Evolutionary conservation across 1,284 basidiomycete genomes (phyloP).

Genomic region (Phellopilus nigrolimitatus): DNA sequence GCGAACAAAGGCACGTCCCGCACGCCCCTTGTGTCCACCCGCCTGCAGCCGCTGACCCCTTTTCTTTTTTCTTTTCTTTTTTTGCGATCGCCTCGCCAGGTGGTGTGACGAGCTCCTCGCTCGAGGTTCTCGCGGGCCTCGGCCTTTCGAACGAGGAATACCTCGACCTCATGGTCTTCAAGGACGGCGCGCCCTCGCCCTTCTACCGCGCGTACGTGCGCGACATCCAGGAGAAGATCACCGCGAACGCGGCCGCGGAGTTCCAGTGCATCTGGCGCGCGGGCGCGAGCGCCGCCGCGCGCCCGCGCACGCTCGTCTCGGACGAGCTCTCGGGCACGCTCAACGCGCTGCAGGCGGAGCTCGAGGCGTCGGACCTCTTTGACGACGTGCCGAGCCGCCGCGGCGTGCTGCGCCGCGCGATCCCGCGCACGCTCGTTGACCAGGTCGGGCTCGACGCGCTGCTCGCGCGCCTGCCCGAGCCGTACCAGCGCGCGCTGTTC

Average conservation of each 20-base stretch:
- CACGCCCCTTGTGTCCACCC: not conserved
- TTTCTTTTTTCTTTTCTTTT: not conserved
- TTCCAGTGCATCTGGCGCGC: constrained; percentile 96
- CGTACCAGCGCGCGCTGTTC: constrained; percentile 86
- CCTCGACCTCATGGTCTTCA: constrained; percentile 90
- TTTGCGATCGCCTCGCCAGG: constrained; percentile 42
- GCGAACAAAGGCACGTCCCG: constrained; percentile 82
- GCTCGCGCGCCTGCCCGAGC: constrained; percentile 77
- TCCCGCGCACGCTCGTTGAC: constrained; percentile 86
- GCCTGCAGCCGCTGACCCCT: not conserved
- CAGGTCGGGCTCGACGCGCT: constrained; percentile 82
- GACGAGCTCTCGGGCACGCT: constrained; percentile 88
- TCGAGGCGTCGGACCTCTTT: constrained; percentile 89
- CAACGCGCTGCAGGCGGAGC: constrained; percentile 85
- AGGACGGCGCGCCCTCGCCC: constrained; percentile 75
- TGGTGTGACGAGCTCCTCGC: constrained; percentile 94
- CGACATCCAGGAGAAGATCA: constrained; percentile 88
- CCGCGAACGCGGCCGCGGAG: constrained; percentile 88
- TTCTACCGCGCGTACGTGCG: constrained; percentile 93
- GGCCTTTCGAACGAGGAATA: constrained; percentile 86
- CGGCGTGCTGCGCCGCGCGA: constrained; percentile 79
- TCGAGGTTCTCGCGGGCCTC: constrained; percentile 93
- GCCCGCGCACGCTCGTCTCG: constrained; percentile 86
- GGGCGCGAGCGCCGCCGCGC: constrained; percentile 70
- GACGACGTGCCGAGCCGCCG: constrained; percentile 74